Conservation (phyloP, 2,329 filamentous ascomycete genomes). For the Westerdykella sp. region DNA sequence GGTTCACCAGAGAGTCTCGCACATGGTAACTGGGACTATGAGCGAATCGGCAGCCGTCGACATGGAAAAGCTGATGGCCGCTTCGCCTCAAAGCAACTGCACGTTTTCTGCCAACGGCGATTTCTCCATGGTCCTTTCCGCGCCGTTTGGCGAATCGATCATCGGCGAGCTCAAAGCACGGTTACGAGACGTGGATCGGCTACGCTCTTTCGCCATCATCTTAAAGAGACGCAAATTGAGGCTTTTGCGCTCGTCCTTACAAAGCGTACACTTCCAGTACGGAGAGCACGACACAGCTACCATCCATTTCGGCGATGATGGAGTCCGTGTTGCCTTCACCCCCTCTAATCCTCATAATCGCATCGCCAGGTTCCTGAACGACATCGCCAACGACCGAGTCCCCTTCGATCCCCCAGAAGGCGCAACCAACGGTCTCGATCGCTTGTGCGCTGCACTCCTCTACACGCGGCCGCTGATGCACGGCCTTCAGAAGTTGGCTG, state of each 20-base stretch:
- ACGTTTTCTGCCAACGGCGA: conserved; percentile 57
- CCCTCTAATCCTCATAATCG: conserved; percentile 62
- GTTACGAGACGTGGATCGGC: conserved; percentile 61
- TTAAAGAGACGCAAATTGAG: conserved; percentile 54
- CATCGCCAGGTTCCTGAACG: conserved; percentile 53
- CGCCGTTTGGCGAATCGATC: conserved; percentile 54
- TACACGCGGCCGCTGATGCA: conserved; percentile 59
- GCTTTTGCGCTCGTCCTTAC: conserved; percentile 54
- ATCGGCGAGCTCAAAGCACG: conserved; percentile 54
- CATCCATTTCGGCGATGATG: conserved; percentile 49
- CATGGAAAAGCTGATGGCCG: conserved; percentile 36
- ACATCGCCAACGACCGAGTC: conserved; percentile 51
- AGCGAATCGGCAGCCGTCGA: conserved; percentile 28
- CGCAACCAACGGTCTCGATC: conserved; percentile 44
- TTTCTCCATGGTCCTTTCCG: conserved; percentile 57
- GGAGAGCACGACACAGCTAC: conserved; percentile 48
- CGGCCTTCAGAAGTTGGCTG: conserved; percentile 56
- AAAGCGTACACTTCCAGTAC: conserved; percentile 62
- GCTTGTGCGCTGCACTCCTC: conserved; percentile 53
- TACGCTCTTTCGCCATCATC: conserved; percentile 64
- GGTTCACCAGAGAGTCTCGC: conserved; percentile 29
- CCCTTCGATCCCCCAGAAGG: conserved; percentile 52
- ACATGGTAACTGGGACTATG: conserved; percentile 38
- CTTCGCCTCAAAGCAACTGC: conserved; percentile 53
- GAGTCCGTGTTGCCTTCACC: conserved; percentile 55